Percentiles rank a stretch among this genome's conserved stretches.
Conservation (phyloP, 2,329 filamentous ascomycete species). For the Albophoma yamanashiensis region DNA sequence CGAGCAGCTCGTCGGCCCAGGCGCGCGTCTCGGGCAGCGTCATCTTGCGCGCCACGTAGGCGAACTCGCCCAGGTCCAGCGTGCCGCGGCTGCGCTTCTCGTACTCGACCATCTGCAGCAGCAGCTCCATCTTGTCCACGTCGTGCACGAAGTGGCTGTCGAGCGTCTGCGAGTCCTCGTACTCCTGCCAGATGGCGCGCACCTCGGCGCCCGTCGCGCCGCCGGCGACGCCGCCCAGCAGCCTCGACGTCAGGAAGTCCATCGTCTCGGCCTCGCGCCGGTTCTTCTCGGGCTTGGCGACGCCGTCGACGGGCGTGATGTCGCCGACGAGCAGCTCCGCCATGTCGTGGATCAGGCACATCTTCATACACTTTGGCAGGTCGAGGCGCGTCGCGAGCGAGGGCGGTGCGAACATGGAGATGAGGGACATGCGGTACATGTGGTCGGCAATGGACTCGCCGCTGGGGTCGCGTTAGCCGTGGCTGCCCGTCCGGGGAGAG, state of each 20-base stretch:
- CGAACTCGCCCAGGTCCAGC: constrained; percentile 78
- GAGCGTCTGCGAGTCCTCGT: constrained; percentile 75
- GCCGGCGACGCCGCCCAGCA: constrained; percentile 68
- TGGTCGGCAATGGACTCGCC: constrained; percentile 94
- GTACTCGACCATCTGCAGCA: constrained; percentile 95
- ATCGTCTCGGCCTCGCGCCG: constrained; percentile 81
- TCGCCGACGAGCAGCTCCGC: constrained; percentile 91
- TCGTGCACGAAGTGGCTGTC: constrained; percentile 92
- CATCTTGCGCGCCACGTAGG: constrained; percentile 64
- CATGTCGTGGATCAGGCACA: constrained; percentile 97
- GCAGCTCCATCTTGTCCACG: constrained; percentile 90
- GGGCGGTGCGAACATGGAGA: constrained; percentile 83
- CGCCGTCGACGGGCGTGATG: constrained; percentile 85
- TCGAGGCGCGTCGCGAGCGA: constrained; percentile 63
- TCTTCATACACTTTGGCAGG: constrained; percentile 75
- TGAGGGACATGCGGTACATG: constrained; percentile 99
- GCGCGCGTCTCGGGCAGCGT: constrained; percentile 64
- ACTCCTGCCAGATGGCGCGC: constrained; percentile 81
- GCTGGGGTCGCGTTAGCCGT: constrained; percentile 19
- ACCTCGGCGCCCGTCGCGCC: constrained; percentile 60
- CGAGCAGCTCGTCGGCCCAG: constrained; percentile 69
- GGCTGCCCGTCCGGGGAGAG: not conserved
- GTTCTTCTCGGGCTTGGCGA: constrained; percentile 80
- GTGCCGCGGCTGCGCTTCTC: constrained; percentile 58
- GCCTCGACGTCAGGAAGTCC: constrained; percentile 69